phyloP scores from a whole-genome alignment of 2,329 filamentous ascomycete species.

The Coniochaeta hoffmannii region DNA sequence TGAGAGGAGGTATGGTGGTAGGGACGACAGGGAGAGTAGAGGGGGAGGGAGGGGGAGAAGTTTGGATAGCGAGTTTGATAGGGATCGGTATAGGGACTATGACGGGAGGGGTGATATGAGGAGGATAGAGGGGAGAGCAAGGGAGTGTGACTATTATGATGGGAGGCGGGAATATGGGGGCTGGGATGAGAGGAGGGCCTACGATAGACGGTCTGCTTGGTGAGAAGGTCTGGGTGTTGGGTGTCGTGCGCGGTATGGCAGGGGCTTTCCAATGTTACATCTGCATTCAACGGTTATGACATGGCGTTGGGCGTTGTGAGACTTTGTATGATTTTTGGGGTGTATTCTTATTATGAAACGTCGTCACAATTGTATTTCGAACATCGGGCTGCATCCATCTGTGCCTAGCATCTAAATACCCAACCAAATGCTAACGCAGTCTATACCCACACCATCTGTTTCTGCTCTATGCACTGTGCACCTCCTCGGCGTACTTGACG shows the following conservation, averaged over 20 bases:
- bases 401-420: neutral
- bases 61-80: neutral
- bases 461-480: neutral
- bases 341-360: too few species aligned
- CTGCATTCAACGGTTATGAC: too few species aligned
- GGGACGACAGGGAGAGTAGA: neutral
- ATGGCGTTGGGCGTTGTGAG: too few species aligned
- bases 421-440: neutral
- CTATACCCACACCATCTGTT: neutral
- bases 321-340: too few species aligned
- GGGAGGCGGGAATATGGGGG: neutral
- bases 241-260: too few species aligned
- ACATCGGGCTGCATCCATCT: neutral
- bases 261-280: neutral
- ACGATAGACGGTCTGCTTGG: neutral
- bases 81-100: neutral
- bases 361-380: too few species aligned
- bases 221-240: neutral
- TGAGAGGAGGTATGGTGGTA: neutral
- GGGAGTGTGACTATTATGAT: neutral
- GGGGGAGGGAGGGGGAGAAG: neutral
- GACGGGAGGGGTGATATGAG: neutral
- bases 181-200: neutral
- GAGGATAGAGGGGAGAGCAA: neutral
- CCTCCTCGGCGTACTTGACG: conserved; percentile 54